Evolutionary conservation across 148 eudicot species (phyloP).

Genomic region (Dysphania ambrosioides): DNA sequence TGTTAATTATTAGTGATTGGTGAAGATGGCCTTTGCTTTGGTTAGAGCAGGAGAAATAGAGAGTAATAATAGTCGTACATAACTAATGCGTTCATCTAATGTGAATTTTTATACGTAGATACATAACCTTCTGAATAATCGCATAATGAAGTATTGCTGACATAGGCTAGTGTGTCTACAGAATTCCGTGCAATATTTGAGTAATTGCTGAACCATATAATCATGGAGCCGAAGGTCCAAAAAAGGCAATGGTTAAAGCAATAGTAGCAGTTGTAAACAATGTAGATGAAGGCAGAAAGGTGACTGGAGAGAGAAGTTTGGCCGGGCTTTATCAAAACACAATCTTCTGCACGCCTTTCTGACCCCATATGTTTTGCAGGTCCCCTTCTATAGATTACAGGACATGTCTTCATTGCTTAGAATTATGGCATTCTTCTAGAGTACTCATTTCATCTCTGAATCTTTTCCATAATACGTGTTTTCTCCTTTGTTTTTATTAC

Average conservation of each 20-base stretch:
- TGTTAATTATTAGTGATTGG: too few species aligned
- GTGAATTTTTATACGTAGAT: background rate
- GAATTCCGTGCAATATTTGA: background rate
- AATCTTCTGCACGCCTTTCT: conserved; percentile 23
- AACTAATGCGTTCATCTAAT: too few species aligned
- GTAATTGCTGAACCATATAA: background rate
- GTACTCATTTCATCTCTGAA: background rate
- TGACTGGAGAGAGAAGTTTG: conserved; percentile 10
- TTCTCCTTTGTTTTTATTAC: too few species aligned
- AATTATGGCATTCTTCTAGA: conserved; percentile 12
- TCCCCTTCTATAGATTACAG: conserved; percentile 6
- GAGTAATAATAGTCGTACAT: too few species aligned
- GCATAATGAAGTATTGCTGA: background rate
- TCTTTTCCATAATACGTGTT: too few species aligned
- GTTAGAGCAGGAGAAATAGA: too few species aligned
- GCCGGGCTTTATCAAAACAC: conserved; percentile 18
- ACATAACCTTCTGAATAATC: background rate
- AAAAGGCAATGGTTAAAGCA: background rate
- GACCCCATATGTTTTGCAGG: conserved; percentile 1
- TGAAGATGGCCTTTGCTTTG: too few species aligned
- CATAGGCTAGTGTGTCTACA: background rate
- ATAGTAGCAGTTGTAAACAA: too few species aligned
- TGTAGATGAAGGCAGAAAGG: background rate
- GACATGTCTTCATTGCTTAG: conserved; percentile 28
- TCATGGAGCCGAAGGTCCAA: background rate